Base-by-base conservation (phyloP, 2,329 filamentous ascomycete species). In the Penicillium palitans region DNA sequence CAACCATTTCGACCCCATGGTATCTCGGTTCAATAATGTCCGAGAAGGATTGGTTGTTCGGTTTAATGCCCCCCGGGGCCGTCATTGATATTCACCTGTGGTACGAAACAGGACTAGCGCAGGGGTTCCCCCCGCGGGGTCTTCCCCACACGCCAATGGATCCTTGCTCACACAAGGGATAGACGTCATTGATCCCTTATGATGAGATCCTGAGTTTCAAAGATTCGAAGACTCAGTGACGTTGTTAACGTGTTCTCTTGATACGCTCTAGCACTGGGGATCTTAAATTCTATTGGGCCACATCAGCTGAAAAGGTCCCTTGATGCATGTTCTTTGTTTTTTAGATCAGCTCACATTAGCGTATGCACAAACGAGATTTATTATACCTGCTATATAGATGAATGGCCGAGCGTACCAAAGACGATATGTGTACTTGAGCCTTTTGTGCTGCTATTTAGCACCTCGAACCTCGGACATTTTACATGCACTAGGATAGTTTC, bases 21-120 rank as follows among this genome's bases (percentile, higher is more conserved):
- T 9, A 33, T 37, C 19, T 52, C 51, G 44, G 13, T 45, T 17
- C 17, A 6, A 29, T 58, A 31, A 59, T 33, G 6, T 19, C 63
- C 63, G 63, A 65, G 13, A 12, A 12, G 0, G 8, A 31, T n/a
- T 27, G 33, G 12, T 9, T 2, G 2, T 47, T 64, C 61, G 63
- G 63, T 29, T 25, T n/a, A 57, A 60, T 52, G 27, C 8, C 35
- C 2, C 21, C 63, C 63, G 58, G 55, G 12, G 17, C 6, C 40
- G n/a, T 33, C 29, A 42, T 37, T 42, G 19, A 27, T 31, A 31
- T 44, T 59, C 39, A 56, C 19, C 52, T 8, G 15, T 13, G 48
- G 39, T 12, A 55, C 37, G 39, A 37, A n/a, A 51, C 10, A 51
- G 24, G 46, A 21, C 8, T 60, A 47, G 53, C 37, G 50, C 12